Conservation (phyloP, 331 rosid species). For the Stylosanthes scabra region DNA sequence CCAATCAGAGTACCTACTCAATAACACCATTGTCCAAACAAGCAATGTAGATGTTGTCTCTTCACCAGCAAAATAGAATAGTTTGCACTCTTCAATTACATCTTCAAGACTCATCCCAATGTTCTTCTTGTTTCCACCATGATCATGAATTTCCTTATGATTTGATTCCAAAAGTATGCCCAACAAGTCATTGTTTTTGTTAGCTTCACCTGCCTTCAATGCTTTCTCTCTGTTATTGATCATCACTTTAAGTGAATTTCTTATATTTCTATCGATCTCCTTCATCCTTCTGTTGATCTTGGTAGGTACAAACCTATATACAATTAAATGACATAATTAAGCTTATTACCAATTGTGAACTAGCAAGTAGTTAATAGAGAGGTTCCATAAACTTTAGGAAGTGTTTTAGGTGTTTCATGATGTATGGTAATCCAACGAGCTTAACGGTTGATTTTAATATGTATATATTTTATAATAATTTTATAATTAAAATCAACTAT, state of each 20-base stretch:
- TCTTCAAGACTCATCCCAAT: conserved; percentile 48
- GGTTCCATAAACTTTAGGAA: no score
- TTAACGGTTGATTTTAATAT: no score
- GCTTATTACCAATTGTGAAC: not conserved
- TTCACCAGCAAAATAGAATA: conserved; percentile 56
- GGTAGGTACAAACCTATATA: conserved; percentile 47
- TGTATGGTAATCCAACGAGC: no score
- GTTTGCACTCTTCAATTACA: conserved; percentile 51
- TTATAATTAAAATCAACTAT: no score
- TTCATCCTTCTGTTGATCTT: conserved; percentile 40
- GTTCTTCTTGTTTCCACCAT: conserved; percentile 38
- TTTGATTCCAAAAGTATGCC: conserved; percentile 50
- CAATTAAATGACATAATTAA: not conserved
- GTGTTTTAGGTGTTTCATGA: no score
- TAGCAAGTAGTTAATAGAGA: not conserved
- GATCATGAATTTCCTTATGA: conserved; percentile 37
- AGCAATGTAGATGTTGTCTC: conserved; percentile 49
- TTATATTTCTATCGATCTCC: conserved; percentile 21
- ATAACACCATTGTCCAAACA: conserved; percentile 20
- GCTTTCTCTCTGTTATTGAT: conserved; percentile 45
- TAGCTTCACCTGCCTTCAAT: conserved; percentile 12
- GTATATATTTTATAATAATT: no score
- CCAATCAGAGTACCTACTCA: conserved; percentile 18
- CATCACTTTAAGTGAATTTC: conserved; percentile 16
- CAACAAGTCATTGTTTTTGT: conserved; percentile 43